Percentiles rank a stretch among this genome's conserved stretches.
These are phyloP conservation scores for Sugiyamaella mastotermitis DNA, from an alignment of 805 yeast species.

Conservation along the genomic window DNA sequence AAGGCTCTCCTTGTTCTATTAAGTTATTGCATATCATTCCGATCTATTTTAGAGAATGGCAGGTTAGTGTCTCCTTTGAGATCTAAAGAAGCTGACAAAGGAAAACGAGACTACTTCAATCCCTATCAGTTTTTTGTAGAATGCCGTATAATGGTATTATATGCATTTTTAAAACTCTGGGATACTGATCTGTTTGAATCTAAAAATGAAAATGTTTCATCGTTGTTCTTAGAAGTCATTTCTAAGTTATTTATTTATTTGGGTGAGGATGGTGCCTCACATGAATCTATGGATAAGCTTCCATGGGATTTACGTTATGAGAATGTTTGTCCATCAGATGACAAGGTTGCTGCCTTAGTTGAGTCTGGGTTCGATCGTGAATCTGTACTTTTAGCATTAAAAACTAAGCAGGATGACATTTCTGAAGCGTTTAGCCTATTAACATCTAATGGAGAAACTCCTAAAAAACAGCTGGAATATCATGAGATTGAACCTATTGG, in stretches of 20 bases:
- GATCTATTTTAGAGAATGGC: conserved; percentile 25
- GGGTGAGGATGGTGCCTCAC: conserved; percentile 14
- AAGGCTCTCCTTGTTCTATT: conserved; percentile 23
- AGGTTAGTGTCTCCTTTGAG: conserved; percentile 20
- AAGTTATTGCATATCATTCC: conserved; percentile 19
- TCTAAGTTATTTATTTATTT: conserved; percentile 14
- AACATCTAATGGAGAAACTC: too few relatives aligned
- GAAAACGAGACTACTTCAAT: conserved; percentile 20
- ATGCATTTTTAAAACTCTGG: conserved; percentile 16
- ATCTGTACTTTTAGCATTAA: conserved; percentile 12
- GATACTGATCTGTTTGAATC: conserved; percentile 10
- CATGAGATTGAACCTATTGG: conserved; percentile 7
- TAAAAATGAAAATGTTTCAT: conserved; percentile 14
- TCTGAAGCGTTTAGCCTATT: conserved; percentile 8
- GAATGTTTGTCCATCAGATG: conserved; percentile 23
- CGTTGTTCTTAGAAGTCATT: conserved; percentile 15
- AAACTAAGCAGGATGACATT: conserved; percentile 9
- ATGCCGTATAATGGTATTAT: conserved; percentile 22
- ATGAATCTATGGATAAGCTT: conserved; percentile 10
- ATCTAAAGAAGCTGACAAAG: conserved; percentile 20
- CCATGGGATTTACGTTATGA: conserved; percentile 21
- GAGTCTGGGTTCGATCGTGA: conserved; percentile 15
- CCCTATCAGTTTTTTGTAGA: conserved; percentile 28
- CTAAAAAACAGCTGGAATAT: not conserved
- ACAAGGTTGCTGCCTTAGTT: conserved; percentile 20